Base-by-base conservation (phyloP, 768 basidiomycete species). In the Psilocybe tampanensis region DNA sequence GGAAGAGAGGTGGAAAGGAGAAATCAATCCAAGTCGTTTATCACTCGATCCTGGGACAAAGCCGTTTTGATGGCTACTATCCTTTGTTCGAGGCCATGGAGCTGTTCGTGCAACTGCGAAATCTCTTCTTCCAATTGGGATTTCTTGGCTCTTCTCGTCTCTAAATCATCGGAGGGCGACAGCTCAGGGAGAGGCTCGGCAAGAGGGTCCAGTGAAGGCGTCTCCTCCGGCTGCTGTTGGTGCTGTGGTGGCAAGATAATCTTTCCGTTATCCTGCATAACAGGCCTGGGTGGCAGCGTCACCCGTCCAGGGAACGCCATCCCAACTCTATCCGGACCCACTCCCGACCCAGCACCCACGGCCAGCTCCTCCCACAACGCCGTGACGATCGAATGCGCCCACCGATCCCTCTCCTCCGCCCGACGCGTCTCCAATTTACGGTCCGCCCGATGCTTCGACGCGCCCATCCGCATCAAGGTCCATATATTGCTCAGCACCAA, bases 401-500 rank as follows among this genome's bases (percentile, higher is more conserved):
- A 88, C 75, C 81, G 81, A 71, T 90, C 89, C 72, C 84, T 78
- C 67, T 90, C 90, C 69, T 84, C 87, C 62, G 71, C 76, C 70
- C 76, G 80, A 67, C 69, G 76, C 69, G 80, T 70, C 79, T 85
- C 72, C 73, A 78, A 69, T 72, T 71, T 63, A 74, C 82, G 58
- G 76, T 76, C 73, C 68, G 72, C 72, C 61, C 71, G 72, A 48
- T 72, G 69, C 52, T 74, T 65, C 36, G 71, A 71, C 54, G 68
- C 68, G 5, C 76, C 76, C 70, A 84, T 74, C 55, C 75, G 68
- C 60, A 73, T 68, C 55, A 81, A 60, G 41, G 80, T 77, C 86
- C 89, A 92, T 75, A 93, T 42, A 65, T 96, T 96, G 63, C 86
- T 90, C 41, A 92, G 56, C 59, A 95, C 82, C 62, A 96, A 73